Conservation (phyloP, 2,329 filamentous ascomycete species). For the Exophiala dermatitidis region DNA sequence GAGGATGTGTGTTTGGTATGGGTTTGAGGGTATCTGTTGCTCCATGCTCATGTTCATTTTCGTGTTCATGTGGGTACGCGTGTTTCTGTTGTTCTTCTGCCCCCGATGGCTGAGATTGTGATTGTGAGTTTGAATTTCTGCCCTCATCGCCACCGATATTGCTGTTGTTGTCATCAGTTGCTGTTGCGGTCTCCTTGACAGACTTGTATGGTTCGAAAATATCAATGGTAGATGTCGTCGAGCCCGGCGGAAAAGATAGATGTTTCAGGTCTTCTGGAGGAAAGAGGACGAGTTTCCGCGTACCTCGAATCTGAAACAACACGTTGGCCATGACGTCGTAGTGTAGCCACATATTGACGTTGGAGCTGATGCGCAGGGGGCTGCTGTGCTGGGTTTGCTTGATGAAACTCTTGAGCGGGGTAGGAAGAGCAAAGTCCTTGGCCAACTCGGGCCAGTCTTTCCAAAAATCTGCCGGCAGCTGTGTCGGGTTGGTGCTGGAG, state of each 20-base stretch:
- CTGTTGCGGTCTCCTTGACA: not conserved
- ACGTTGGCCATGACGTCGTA: slow-evolving; percentile 87
- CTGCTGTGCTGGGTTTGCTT: slow-evolving; percentile 65
- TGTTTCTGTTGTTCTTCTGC: too few species aligned
- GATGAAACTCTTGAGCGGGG: slow-evolving; percentile 50
- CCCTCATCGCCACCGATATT: too few species aligned
- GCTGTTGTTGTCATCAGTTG: not conserved
- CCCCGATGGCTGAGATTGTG: too few species aligned
- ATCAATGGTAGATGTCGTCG: slow-evolving; percentile 71
- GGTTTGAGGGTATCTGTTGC: slow-evolving; percentile 38
- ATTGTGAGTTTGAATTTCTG: too few species aligned
- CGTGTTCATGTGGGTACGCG: too few species aligned
- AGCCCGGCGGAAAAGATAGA: slow-evolving; percentile 65
- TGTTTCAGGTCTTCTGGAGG: slow-evolving; percentile 66
- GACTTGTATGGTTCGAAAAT: slow-evolving; percentile 49
- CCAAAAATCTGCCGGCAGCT: slow-evolving; percentile 60
- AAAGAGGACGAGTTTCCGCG: slow-evolving; percentile 68
- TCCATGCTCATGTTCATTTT: slow-evolving; percentile 15
- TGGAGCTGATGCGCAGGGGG: slow-evolving; percentile 69
- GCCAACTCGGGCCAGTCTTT: slow-evolving; percentile 65
- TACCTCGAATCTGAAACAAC: slow-evolving; percentile 68
- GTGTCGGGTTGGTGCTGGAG: slow-evolving; percentile 60
- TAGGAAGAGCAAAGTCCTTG: slow-evolving; percentile 62
- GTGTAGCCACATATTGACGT: slow-evolving; percentile 81
- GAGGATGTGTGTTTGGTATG: slow-evolving; percentile 60